These are phyloP conservation scores for Eutrema salsugineum DNA, from an alignment of 441 rosid genomes.

Conservation along the genomic window DNA sequence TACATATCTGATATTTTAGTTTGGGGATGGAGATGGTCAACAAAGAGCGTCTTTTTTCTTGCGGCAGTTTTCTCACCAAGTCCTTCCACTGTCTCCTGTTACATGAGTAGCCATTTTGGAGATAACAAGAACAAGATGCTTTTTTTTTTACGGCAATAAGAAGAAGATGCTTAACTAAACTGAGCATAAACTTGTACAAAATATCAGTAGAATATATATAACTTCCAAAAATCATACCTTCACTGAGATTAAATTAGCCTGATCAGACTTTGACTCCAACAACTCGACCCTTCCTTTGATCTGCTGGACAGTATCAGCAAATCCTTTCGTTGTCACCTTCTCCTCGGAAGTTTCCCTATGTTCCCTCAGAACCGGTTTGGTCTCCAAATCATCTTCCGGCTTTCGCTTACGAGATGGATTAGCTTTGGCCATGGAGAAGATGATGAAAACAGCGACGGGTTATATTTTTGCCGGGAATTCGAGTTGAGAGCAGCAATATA, in stretches of 20 bases:
- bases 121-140: too few species aligned
- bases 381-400: background rate
- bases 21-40: background rate
- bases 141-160: too few species aligned
- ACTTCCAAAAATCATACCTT: background rate
- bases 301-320: too few species aligned
- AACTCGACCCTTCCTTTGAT: background rate
- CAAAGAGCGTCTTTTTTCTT: background rate
- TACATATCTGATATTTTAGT: background rate
- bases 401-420: background rate
- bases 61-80: too few species aligned
- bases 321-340: background rate
- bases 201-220: background rate
- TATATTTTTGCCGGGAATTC: background rate
- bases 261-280: background rate
- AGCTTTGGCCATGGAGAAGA: background rate
- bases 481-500: background rate
- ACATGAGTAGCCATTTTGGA: background rate
- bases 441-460: background rate
- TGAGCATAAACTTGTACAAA: background rate
- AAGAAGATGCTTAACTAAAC: background rate
- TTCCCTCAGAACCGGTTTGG: background rate
- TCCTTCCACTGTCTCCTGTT: background rate
- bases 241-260: background rate
- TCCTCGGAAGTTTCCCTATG: background rate